Conservation (phyloP, 768 basidiomycete species). For the Hygrocybe coccinea region DNA sequence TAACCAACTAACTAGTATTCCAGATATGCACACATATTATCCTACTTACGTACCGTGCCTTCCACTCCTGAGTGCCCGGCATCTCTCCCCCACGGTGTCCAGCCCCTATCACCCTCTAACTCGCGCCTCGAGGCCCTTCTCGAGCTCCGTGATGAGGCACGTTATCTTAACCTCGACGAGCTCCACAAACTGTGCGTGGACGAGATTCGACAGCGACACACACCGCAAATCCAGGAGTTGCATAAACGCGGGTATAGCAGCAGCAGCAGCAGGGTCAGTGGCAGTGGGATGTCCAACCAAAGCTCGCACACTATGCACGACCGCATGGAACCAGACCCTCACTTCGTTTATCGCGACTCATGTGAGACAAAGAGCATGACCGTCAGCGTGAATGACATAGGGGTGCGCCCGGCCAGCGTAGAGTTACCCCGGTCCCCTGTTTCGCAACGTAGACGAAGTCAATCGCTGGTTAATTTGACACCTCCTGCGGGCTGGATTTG, state of each 20-base stretch:
- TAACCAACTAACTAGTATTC: constrained; percentile 5
- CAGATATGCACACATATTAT: constrained; percentile 68
- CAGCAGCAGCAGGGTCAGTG: constrained; percentile 17
- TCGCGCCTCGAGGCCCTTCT: constrained; percentile 60
- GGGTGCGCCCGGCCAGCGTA: background rate
- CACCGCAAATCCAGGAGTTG: too few relatives aligned
- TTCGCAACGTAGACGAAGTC: background rate
- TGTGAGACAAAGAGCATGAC: constrained; percentile 19
- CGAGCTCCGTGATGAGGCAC: constrained; percentile 75
- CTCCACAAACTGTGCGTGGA: constrained; percentile 62
- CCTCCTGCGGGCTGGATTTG: constrained; percentile 50
- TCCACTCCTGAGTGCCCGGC: constrained; percentile 44
- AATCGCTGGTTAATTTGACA: constrained; percentile 4
- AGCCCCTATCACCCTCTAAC: constrained; percentile 40
- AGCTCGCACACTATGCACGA: constrained; percentile 62
- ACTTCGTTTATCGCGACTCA: constrained; percentile 18
- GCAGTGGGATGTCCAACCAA: constrained; percentile 41
- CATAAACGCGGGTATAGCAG: constrained; percentile 37
- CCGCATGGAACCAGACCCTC: constrained; percentile 36
- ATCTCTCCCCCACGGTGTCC: constrained; percentile 55
- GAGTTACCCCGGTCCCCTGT: background rate
- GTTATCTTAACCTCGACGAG: constrained; percentile 63
- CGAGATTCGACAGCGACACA: constrained; percentile 53
- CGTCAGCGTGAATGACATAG: background rate
- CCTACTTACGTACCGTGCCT: constrained; percentile 61